Base-by-base conservation (phyloP, 371 early-diverging fungal genomes). In the Quaeritorhiza haematococci region DNA sequence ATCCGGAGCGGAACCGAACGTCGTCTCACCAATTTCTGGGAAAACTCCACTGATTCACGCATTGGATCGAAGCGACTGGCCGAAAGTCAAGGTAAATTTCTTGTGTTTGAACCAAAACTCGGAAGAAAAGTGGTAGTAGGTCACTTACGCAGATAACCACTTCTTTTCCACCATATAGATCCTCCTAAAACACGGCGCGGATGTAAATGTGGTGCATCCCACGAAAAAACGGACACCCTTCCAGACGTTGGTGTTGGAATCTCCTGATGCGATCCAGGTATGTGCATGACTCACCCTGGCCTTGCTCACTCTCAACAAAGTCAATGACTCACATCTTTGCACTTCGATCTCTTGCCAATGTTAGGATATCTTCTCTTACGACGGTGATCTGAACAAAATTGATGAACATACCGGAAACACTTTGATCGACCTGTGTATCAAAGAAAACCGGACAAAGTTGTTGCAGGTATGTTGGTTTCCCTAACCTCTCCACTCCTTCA, bases 351-450 rank as follows among this genome's bases (percentile, higher is more conserved):
- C 47, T 47, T 13, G 19, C n/a, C 38, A 21, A 41, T 61, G 6
- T 27, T 30, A 17, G 23, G 21, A 35, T n/a, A 21, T 61, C 8
- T 10, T 28, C 10, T 15, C 42, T 32, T 47, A 29, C 7, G 23
- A 30, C 2, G 72, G 73, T 3, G 58, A 73, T 17, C 63, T 78
- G 1, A 69, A 69, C 34, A 15, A 24, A 2, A 38, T 75, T 1
- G 81, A 82, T 54, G 23, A 48, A 1, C 49, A 58, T 2, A 75
- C 75, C 3, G 71, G 75, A 0, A 72, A 67, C 62, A 80, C 80
- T 0, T 75, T 75, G n/a, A 51, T 84, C 4, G 83, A 82, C 58
- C 53, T 59, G 51, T 78, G 79, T 3, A 77, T 82, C 24, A n/a
- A n/a, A n/a, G n/a, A n/a, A n/a, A n/a, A n/a, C n/a, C n/a, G n/a